Conservation (phyloP, 176 grass and related monocot species). For the Neostapfia colusana region DNA sequence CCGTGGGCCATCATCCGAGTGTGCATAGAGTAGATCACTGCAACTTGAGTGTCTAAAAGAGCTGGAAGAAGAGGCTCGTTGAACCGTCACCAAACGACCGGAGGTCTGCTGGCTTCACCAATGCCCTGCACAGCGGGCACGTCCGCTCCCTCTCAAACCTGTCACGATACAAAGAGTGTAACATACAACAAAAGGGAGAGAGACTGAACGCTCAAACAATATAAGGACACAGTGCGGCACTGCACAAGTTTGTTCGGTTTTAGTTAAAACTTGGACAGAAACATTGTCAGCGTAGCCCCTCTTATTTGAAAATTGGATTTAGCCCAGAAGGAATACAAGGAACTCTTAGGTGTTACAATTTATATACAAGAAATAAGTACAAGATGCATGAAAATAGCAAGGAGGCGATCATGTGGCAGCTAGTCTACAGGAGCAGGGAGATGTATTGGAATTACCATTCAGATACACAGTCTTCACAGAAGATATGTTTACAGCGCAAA, state of each 20-base stretch:
- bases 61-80: constrained; percentile 89
- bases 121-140: constrained; percentile 81
- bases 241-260: not conserved
- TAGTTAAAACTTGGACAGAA: not conserved
- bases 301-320: not conserved
- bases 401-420: not conserved
- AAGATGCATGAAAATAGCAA: not conserved
- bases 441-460: constrained; percentile 56
- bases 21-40: not conserved
- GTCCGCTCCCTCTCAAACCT: constrained; percentile 99
- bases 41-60: constrained; percentile 49
- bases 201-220: not conserved
- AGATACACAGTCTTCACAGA: constrained; percentile 88
- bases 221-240: not conserved
- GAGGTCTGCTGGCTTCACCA: constrained; percentile 95
- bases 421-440: not conserved
- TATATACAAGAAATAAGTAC: not conserved
- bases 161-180: not conserved
- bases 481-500: constrained; percentile 82
- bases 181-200: not conserved
- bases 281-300: not conserved
- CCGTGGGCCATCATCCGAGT: no score
- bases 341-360: not conserved
- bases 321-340: not conserved
- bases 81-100: constrained; percentile 82